Base-by-base conservation (phyloP, 805 yeast species). In the Blastobotrys parvus region DNA sequence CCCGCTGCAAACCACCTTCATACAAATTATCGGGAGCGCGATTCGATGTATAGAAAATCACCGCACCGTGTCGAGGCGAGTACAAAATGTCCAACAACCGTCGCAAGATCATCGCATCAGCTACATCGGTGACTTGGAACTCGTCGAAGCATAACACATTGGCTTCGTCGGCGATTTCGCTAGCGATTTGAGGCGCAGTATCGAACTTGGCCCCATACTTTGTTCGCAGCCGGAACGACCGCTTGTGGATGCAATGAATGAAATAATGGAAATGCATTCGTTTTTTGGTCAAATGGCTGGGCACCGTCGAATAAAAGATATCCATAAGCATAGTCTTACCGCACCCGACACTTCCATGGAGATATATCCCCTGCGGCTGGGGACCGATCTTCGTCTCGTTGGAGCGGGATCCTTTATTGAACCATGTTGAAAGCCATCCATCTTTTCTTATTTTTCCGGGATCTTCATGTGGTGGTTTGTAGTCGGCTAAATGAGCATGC, bases 291-390 rank as follows among this genome's bases (percentile, higher is more conserved):
- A 92, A 67, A 58, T 82, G 85, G 0, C 63, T 41, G 0, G 97
- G 97, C 15, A 90, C 74, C 0, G 95, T 86, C 17, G 76, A 69
- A 63, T 89, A 92, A 56, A 92, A 92, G 51, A 92, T 69, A 62
- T 92, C 97, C 97, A 92, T 90, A 47, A 92, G 69, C 97, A 92
- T 90, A 5, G 98, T 92, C 59, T 92, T 90, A 3, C 98, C 98
- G 63, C 97, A 89, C 1, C 98, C 98, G 35, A 92, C 98, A 61
- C 92, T 97, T 18, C 98, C 98, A 62, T 85, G 92, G 23, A 92
- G 69, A 57, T 92, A 92, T 5, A 92, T 82, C 3, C 98, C 98
- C 51, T 74, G 69, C 2, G 92, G 95, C n/a, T 47, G 50, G 25
- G 22, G 27, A 5, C 11, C 80, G 25, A n/a, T 27, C 69, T 16